A percentile compares a stretch with the other conserved stretches of the same genome.
Conservation (phyloP, 1,284 basidiomycete species). For the Pholiota adiposa region DNA sequence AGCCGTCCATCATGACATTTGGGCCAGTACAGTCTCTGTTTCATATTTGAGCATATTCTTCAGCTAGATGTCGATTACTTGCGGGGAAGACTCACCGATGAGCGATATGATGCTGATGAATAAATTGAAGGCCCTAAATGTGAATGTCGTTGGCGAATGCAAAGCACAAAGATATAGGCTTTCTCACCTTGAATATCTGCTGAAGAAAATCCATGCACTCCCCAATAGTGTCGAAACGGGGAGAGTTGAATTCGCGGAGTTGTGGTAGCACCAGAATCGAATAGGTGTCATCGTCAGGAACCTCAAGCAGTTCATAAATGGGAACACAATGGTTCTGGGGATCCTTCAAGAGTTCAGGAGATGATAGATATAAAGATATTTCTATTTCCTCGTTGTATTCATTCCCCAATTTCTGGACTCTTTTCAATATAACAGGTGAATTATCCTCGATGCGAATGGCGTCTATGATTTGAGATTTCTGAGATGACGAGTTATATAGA, state of each 20-base stretch:
- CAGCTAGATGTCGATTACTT: too few relatives aligned
- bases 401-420: neutral
- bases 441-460: neutral
- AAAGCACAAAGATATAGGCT: neutral
- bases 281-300: conserved; percentile 23
- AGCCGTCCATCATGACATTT: conserved; percentile 40
- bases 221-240: conserved; percentile 34
- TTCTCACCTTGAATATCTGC: conserved; percentile 36
- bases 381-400: neutral
- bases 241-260: conserved; percentile 21
- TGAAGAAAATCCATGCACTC: conserved; percentile 34
- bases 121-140: conserved; percentile 32
- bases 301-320: conserved; percentile 32
- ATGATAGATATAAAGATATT: conserved; percentile 1
- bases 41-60: neutral
- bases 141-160: neutral
- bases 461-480: neutral
- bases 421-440: neutral
- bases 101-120: conserved; percentile 37
- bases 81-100: conserved; percentile 34
- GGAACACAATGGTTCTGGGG: conserved; percentile 40
- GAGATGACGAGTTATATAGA: too few relatives aligned
- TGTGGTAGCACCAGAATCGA: conserved; percentile 36
- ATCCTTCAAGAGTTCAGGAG: conserved; percentile 19
- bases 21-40: neutral